Percentiles rank a stretch among this genome's conserved stretches.
These are phyloP conservation scores for Arthroderma sp. DNA, from an alignment of 2,329 filamentous ascomycete genomes.

Conservation along the genomic window DNA sequence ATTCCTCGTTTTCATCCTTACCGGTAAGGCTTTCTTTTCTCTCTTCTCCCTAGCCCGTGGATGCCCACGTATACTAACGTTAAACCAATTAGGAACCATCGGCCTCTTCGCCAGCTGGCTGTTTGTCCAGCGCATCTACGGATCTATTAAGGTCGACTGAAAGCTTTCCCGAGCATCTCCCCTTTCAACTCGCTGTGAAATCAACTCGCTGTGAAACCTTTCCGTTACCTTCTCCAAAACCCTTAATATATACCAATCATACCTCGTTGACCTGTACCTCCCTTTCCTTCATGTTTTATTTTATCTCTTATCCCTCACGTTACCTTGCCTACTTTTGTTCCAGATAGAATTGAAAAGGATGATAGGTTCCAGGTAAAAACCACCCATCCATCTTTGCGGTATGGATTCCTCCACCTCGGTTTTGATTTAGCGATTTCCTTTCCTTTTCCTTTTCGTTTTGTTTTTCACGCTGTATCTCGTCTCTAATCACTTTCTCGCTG, in stretches of 20 bases:
- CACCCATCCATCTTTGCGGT: too few relatives aligned
- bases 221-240: not conserved
- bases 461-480: too few relatives aligned
- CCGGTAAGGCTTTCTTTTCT: slow-evolving; percentile 49
- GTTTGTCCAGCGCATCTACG: slow-evolving; percentile 87
- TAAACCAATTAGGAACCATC: slow-evolving; percentile 57
- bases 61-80: slow-evolving; percentile 10
- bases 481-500: too few relatives aligned
- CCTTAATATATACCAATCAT: not conserved
- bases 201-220: not conserved
- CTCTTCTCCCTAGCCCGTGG: slow-evolving; percentile 6
- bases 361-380: not conserved
- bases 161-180: not conserved
- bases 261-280: too few relatives aligned
- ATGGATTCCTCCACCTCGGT: too few relatives aligned
- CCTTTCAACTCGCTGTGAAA: not conserved
- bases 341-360: not conserved
- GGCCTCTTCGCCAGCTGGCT: slow-evolving; percentile 91
- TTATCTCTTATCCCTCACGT: not conserved
- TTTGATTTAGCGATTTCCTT: too few relatives aligned
- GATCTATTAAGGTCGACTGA: slow-evolving; percentile 95
- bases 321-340: not conserved
- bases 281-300: not conserved
- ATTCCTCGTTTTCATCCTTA: slow-evolving; percentile 84
- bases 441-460: too few relatives aligned